Percentiles rank a stretch among this genome's conserved stretches.
These are phyloP conservation scores for Penicillium expansum DNA, from an alignment of 2,329 filamentous ascomycete species.

Conservation along the genomic window DNA sequence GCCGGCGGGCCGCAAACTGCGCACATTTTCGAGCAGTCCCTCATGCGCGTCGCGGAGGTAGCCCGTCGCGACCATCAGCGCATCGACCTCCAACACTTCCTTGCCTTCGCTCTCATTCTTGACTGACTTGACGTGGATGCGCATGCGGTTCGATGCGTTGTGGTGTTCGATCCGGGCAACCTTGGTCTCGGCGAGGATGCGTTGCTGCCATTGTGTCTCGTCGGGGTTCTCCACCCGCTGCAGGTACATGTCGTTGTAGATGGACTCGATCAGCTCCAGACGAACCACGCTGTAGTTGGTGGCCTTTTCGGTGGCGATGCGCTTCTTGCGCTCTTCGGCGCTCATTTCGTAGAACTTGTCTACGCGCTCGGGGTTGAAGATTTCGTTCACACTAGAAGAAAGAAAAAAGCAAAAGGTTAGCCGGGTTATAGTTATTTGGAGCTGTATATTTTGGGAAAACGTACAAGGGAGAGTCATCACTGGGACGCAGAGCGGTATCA, in stretches of 20 bases:
- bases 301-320: conserved; percentile 67
- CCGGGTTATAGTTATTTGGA: neutral
- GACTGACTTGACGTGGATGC: conserved; percentile 58
- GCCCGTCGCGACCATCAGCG: conserved; percentile 82
- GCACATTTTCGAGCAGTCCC: conserved; percentile 67
- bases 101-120: conserved; percentile 39
- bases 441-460: conserved; percentile 30
- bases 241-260: conserved; percentile 85
- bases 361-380: conserved; percentile 87
- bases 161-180: conserved; percentile 61
- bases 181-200: conserved; percentile 68
- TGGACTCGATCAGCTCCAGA: conserved; percentile 80
- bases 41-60: conserved; percentile 78
- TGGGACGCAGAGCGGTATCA: conserved; percentile 78
- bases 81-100: conserved; percentile 71
- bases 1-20: conserved; percentile 61
- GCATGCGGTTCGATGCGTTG: conserved; percentile 51
- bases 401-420: neutral
- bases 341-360: conserved; percentile 71
- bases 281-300: conserved; percentile 96
- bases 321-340: conserved; percentile 58
- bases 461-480: conserved; percentile 94
- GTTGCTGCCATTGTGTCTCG: conserved; percentile 74
- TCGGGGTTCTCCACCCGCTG: conserved; percentile 71
- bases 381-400: conserved; percentile 74